Base-by-base conservation (phyloP, 345 rosid genomes). In the Gossypium anomalum region DNA sequence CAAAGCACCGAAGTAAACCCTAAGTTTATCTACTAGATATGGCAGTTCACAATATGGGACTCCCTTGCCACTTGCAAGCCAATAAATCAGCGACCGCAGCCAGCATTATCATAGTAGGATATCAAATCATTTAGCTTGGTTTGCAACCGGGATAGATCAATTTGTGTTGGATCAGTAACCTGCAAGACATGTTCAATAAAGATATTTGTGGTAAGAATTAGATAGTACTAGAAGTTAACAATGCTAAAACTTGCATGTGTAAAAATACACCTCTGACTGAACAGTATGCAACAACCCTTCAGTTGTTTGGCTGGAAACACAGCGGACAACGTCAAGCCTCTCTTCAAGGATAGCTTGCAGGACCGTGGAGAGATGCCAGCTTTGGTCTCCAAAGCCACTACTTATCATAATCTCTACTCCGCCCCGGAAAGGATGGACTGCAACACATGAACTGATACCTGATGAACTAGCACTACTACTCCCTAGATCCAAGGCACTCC, bases 391-490 rank as follows among this genome's bases (percentile, higher is more conserved):
- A 3, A 85, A 76, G 47, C 72, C 80, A 56, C 83, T 79, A 71
- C 85, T 84, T 20, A 85, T 64, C 85, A 86, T 89, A 89, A 15
- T 84, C 78, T 3, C 93, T 90, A 25, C 71, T 76, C 38, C 77
- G 22, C 56, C 76, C 53, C 52, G 69, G 76, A 22, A 77, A 66
- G 73, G 80, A 71, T 45, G 77, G 73, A 82, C 66, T 19, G 52
- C 81, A 75, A 51, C 83, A 81, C 62, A n/a, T 0, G 19, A 80
- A 80, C 34, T 78, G 80, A 53, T 80, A 12, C 73, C 76, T 23
- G 73, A 55, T 9, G 67, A 59, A 34, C 57, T 61, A 45, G 53
- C 61, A 25, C 73, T 77, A 19, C 63, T 79, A 19, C 67, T 75
- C 16, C n/a, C 27, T 29, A 12, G 29, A 27, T 48, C 60, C 7